A percentile compares a stretch with the other conserved stretches of the same genome.
Conservation (phyloP, 2,329 filamentous ascomycete genomes). For the Colletotrichum orbiculare region DNA sequence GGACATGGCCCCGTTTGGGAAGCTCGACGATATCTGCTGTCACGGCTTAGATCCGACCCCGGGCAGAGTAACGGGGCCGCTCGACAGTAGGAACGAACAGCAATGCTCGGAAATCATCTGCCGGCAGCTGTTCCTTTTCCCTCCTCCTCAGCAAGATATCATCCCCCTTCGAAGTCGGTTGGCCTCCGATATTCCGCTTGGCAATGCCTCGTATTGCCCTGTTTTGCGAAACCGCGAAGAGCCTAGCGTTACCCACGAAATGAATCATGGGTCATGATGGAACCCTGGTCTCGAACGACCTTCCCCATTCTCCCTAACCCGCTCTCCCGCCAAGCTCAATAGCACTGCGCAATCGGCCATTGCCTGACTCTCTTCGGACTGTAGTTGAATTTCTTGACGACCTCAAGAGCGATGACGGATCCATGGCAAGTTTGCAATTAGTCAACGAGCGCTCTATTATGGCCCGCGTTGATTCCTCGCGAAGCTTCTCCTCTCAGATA, state of each 20-base stretch:
- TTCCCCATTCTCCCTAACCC: conserved; percentile 28
- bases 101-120: too few species aligned
- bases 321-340: conserved; percentile 20
- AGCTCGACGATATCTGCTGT: conserved; percentile 24
- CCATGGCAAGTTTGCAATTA: too few species aligned
- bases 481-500: too few species aligned
- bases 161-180: background rate
- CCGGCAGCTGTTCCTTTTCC: background rate
- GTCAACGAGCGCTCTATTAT: too few species aligned
- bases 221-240: background rate
- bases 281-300: conserved; percentile 18
- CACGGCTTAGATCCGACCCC: conserved; percentile 30
- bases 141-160: background rate
- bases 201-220: conserved; percentile 9
- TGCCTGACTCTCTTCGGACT: background rate
- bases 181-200: background rate
- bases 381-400: too few species aligned
- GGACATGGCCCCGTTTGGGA: conserved; percentile 22
- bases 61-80: conserved; percentile 6
- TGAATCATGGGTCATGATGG: conserved; percentile 27
- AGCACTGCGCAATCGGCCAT: conserved; percentile 22
- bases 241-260: conserved; percentile 27
- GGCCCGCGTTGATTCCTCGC: too few species aligned
- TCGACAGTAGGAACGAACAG: background rate
- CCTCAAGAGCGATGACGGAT: too few species aligned